phyloP scores from a whole-genome alignment of 176 grass and related monocot genomes.

The Phyllostachys edulis region DNA sequence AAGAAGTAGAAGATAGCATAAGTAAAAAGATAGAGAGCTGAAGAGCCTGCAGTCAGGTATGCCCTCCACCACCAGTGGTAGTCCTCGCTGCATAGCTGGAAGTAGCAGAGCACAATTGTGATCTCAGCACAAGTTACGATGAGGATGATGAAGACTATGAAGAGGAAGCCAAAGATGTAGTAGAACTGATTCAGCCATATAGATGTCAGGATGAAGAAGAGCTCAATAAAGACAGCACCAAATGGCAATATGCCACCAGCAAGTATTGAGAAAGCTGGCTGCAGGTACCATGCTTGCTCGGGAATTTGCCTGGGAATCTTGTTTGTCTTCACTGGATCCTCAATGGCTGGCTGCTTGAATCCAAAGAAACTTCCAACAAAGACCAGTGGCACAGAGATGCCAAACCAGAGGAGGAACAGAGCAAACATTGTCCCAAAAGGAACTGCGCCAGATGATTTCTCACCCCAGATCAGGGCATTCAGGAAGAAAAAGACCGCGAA shows the following conservation, averaged over 20 bases:
- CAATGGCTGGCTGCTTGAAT: constrained; percentile 71
- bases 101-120: constrained; percentile 80
- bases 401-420: constrained; percentile 72
- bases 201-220: constrained; percentile 81
- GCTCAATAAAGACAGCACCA: constrained; percentile 77
- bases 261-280: constrained; percentile 69
- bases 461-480: constrained; percentile 80
- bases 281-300: constrained; percentile 71
- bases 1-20: constrained; percentile 84
- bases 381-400: constrained; percentile 71
- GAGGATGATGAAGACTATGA: constrained; percentile 75
- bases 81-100: constrained; percentile 80
- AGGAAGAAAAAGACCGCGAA: constrained; percentile 69
- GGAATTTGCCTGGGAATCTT: constrained; percentile 81
- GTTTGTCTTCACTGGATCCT: constrained; percentile 76
- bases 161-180: constrained; percentile 80
- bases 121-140: constrained; percentile 71
- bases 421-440: constrained; percentile 86
- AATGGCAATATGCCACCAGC: constrained; percentile 74
- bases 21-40: constrained; percentile 67
- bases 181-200: constrained; percentile 85
- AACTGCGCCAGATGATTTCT: constrained; percentile 82
- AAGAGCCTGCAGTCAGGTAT: constrained; percentile 68
- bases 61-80: constrained; percentile 87
- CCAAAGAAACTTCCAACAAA: constrained; percentile 81